Conservation (phyloP, 2,329 filamentous ascomycete species). For the Colletotrichum sp. region DNA sequence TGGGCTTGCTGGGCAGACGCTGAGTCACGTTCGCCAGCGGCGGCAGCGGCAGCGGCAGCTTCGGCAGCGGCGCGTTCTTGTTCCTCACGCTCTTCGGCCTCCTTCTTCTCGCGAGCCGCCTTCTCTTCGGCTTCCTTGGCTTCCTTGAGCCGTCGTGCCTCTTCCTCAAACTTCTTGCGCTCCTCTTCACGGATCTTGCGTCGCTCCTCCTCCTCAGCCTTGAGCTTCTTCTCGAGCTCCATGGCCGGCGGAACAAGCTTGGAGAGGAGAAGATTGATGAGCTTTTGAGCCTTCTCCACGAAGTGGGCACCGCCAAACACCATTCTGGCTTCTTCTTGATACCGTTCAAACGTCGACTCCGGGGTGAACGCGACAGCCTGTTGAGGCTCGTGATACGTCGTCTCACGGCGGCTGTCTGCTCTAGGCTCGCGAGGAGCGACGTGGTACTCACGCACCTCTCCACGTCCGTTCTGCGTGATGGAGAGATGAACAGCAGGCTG, state of each 20-base stretch:
- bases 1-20: constrained; percentile 26
- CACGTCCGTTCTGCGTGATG: constrained; percentile 53
- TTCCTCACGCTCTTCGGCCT: constrained; percentile 72
- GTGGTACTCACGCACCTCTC: constrained; percentile 58
- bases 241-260: constrained; percentile 84
- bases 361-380: constrained; percentile 79
- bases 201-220: constrained; percentile 61
- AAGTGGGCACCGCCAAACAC: constrained; percentile 72
- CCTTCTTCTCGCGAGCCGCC: constrained; percentile 68
- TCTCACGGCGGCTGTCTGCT: constrained; percentile 54
- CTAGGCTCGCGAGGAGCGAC: constrained; percentile 46
- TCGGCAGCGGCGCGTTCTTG: constrained; percentile 64
- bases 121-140: constrained; percentile 75
- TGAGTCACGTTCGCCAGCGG: constrained; percentile 33
- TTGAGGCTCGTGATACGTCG: constrained; percentile 62
- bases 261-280: constrained; percentile 73
- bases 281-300: constrained; percentile 70
- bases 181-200: constrained; percentile 59
- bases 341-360: constrained; percentile 75
- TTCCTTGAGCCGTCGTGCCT: constrained; percentile 70
- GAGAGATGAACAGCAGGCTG: constrained; percentile 65
- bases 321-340: constrained; percentile 89
- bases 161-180: constrained; percentile 65
- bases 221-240: constrained; percentile 76
- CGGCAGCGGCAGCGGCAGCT: constrained; percentile 55